Evolutionary conservation across 805 yeast species (phyloP), one percentile per base, ranked within the genome.

Genomic region (Kluyveromyces wickerhamii): DNA sequence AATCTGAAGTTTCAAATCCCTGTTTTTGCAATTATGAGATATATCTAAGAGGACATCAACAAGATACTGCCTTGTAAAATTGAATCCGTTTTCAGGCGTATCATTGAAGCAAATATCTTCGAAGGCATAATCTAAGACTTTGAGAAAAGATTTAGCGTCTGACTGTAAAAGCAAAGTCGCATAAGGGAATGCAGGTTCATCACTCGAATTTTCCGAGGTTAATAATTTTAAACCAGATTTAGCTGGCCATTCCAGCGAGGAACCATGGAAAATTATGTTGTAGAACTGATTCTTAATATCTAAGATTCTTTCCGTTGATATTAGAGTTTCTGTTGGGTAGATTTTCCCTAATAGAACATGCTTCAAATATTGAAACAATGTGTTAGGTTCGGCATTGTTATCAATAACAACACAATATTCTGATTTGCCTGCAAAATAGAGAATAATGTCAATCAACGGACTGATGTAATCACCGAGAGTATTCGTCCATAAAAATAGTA

Each of bases 41-140:
- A 78, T 58, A 34, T 81, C 83, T 11, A 84, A 52, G 14, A 89
- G 57, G 3, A 84, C 72, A 40, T 85, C 89, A 14, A 85, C 60
- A 10, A 89, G 71, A 45, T 79, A 79, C 53, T 89, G 97, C 13
- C 97, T 65, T 27, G 23, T 34, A 32, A 11, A 29, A 17, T 4
- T 35, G 29, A 21, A 17, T 28, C 37, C 23, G 36, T 37, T 15
- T 32, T 33, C 16, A 15, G 48, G 21, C 47, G 31, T 27, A 42
- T 48, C 30, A 41, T 43, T 22, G 43, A 51, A 14, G 38, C 40
- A 13, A 43, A 53, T 51, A 19, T 63, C 69, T 29, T 74, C 77
- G 27, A 72, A 64, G 0, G 81, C 60, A 52, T 86, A 94, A 51
- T 89, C 96, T 50, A 89, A 78, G 7, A 82, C 80, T 52, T 83